Evolutionary conservation across 768 basidiomycete species (phyloP).

Genomic region (Lactarius psammicola): DNA sequence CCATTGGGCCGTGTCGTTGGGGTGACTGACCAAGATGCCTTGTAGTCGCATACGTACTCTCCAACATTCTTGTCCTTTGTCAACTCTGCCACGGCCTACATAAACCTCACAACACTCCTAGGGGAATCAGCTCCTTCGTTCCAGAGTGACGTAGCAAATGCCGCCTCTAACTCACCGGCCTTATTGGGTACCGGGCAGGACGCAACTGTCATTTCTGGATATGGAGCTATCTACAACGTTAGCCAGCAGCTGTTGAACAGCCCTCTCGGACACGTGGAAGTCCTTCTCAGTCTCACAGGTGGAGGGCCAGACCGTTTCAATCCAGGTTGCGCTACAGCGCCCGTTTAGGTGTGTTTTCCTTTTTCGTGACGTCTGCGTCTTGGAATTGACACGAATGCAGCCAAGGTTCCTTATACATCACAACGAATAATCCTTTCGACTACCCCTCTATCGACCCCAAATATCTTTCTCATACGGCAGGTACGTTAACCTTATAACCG

Average conservation of each 20-base stretch:
- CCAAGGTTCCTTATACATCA: slow-evolving; percentile 63
- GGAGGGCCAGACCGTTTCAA: slow-evolving; percentile 44
- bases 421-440: slow-evolving; percentile 57
- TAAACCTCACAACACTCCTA: slow-evolving; percentile 50
- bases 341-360: slow-evolving; percentile 47
- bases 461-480: slow-evolving; percentile 58
- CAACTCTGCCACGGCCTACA: slow-evolving; percentile 63
- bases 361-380: background rate
- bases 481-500: slow-evolving; percentile 32
- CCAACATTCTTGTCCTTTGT: slow-evolving; percentile 51
- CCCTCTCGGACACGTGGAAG: slow-evolving; percentile 54
- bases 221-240: slow-evolving; percentile 53
- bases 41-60: slow-evolving; percentile 28
- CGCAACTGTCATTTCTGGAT: slow-evolving; percentile 49
- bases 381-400: slow-evolving; percentile 31
- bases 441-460: slow-evolving; percentile 61
- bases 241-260: slow-evolving; percentile 42
- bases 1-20: background rate
- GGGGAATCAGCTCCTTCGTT: slow-evolving; percentile 37
- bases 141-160: slow-evolving; percentile 36
- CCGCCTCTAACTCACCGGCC: slow-evolving; percentile 35
- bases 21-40: slow-evolving; percentile 5
- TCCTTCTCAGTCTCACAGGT: slow-evolving; percentile 48
- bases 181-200: slow-evolving; percentile 47
- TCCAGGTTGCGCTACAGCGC: slow-evolving; percentile 68